Evolutionary conservation across 257 asterid species (phyloP), one percentile per base, ranked within the genome.

Genomic region (Euphrasia confusa): DNA sequence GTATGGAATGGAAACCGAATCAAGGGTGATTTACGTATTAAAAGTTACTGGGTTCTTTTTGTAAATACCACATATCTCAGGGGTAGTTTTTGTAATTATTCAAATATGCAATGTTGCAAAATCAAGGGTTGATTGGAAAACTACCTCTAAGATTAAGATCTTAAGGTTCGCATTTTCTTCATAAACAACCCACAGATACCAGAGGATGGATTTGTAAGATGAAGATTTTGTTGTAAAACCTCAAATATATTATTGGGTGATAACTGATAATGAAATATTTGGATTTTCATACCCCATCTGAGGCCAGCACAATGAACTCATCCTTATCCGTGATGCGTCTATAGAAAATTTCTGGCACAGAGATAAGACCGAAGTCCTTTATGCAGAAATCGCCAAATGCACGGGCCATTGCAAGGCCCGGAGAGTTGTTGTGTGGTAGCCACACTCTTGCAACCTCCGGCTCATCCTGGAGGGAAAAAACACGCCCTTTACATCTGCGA

Each of bases 321-420:
- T 89, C 97, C 71, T 74, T 79, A 63, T 80, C 77, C 1, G 86
- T 89, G 57, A 89, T 73, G 59, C 79, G 89, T 67, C 89, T 86
- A 58, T 78, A 79, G 13, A 85, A 80, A 71, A 89, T 67, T 69
- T 86, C 94, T 44, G 97, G 97, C 63, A 86, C 84, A 2, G 97
- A 89, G 75, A 86, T 89, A 21, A 89, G 85, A 56, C 96, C 96
- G 10, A 71, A 88, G 57, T 86, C 95, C 84, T 89, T 89, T 61
- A 89, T 86, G 74, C 96, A 89, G 64, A 89, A 89, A 73, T 89
- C 95, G 67, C 96, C 96, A 75, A 89, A 82, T 40, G 97, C 97
- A 54, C 97, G 95, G 45, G 97, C 93, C 97, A 89, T 89, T 56
- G 97, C 97, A 68, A 89, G 94, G 52, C 97, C 97, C 24, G 97